phyloP scores from a whole-genome alignment of 768 basidiomycete genomes.

The Amanita subjunquillea region DNA sequence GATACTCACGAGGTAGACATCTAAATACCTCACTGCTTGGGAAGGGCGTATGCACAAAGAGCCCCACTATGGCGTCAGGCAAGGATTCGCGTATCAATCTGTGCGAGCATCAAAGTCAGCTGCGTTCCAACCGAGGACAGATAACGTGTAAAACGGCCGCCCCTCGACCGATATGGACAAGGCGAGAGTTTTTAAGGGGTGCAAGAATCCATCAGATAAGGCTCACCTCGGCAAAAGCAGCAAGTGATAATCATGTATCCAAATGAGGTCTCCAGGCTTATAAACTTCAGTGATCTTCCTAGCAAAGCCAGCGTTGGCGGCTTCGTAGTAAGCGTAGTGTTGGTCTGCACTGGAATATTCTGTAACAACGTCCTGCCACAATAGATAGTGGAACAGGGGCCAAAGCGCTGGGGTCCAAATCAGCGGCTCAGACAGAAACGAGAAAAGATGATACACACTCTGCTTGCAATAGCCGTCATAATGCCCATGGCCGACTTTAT shows the following conservation, averaged over 20 bases:
- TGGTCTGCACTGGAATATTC: slow-evolving; percentile 81
- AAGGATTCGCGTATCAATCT: slow-evolving; percentile 67
- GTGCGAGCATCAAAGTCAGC: not conserved
- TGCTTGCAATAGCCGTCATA: slow-evolving; percentile 98
- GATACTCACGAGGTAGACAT: slow-evolving; percentile 71
- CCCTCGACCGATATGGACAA: not conserved
- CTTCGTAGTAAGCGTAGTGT: slow-evolving; percentile 71
- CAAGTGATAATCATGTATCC: slow-evolving; percentile 95
- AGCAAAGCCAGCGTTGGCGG: slow-evolving; percentile 82
- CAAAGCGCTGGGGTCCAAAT: slow-evolving; percentile 57
- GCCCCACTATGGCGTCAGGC: slow-evolving; percentile 64
- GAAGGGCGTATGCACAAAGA: slow-evolving; percentile 98
- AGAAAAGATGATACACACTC: slow-evolving; percentile 43
- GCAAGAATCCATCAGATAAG: not conserved
- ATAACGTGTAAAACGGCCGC: slow-evolving; percentile 5
- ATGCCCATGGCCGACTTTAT: slow-evolving; percentile 83
- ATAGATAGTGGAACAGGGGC: slow-evolving; percentile 97
- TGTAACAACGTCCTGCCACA: slow-evolving; percentile 93
- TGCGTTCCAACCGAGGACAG: not conserved
- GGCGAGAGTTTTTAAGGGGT: not conserved
- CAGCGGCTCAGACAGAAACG: not conserved
- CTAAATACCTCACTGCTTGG: slow-evolving; percentile 94
- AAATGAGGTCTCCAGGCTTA: slow-evolving; percentile 83
- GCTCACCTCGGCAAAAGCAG: slow-evolving; percentile 68
- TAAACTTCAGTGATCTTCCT: slow-evolving; percentile 63